Evolutionary conservation across 2,329 filamentous ascomycete species (phyloP).

Genomic region (Orbilia ellipsospora): DNA sequence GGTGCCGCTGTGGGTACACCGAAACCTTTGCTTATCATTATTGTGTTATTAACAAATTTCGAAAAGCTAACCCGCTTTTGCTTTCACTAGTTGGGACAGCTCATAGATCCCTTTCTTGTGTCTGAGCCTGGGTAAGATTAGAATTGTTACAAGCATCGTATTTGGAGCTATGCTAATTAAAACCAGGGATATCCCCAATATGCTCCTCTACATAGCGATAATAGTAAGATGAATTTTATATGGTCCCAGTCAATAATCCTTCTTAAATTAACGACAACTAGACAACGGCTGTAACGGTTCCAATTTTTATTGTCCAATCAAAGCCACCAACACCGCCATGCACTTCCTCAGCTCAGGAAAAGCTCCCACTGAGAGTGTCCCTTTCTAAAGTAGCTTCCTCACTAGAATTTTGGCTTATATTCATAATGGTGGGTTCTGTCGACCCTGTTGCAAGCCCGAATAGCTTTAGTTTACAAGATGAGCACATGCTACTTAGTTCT

Average conservation of each 20-base stretch:
- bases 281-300: conserved; percentile 41
- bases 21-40: neutral
- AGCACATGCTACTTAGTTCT: conserved; percentile 72
- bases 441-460: neutral
- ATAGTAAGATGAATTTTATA: conserved; percentile 70
- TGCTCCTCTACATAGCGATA: conserved; percentile 86
- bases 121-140: conserved; percentile 63
- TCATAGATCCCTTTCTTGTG: conserved; percentile 84
- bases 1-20: conserved; percentile 75
- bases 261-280: conserved; percentile 4
- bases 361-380: conserved; percentile 30
- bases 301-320: conserved; percentile 35
- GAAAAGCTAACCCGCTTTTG: neutral
- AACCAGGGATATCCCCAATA: conserved; percentile 73
- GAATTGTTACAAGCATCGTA: neutral
- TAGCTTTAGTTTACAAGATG: neutral
- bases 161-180: conserved; percentile 1
- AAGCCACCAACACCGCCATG: conserved; percentile 44
- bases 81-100: conserved; percentile 70
- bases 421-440: conserved; percentile 27
- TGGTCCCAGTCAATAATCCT: neutral
- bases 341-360: conserved; percentile 48
- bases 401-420: conserved; percentile 47
- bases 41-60: conserved; percentile 1
- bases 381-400: conserved; percentile 24